Base-by-base conservation (phyloP, 345 rosid species). In the Gossypium australe region DNA sequence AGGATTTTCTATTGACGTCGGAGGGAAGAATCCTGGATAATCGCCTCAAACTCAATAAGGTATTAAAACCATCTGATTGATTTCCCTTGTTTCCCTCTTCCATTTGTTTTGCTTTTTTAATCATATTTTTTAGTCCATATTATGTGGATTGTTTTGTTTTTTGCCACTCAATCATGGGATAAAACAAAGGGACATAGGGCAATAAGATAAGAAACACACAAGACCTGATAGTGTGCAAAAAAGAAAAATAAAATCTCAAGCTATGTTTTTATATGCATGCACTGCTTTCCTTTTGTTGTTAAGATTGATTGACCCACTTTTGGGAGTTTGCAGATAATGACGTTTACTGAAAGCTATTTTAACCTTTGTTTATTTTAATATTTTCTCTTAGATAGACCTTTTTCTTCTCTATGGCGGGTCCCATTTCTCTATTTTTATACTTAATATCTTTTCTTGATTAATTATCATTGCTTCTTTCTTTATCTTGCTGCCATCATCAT, bases 21-120 rank as follows among this genome's bases (percentile, higher is more conserved):
- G 91, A 90, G 72, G 96, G 93, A 57, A 81, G 89, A 79, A 87
- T 95, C 76, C 57, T 88, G 80, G 99, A 95, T 85, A 71, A 38
- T 59, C 98, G 99, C 69, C 93, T 95, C 82, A 79, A 91, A 82
- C 86, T 95, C 74, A 93, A 89, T 73, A 87, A 93, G 99, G 99
- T 93, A 80, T 57, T 67, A 24, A 24, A 62, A 16, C 44, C 25
- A 59, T 44, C 44, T 60, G 20, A 25, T 47, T 74, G 12, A 34
- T 57, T 43, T 25, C 44, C 69, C 47, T 17, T 49, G 11, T 13
- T 71, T 55, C 60, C 4, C 47, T 29, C 65, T 53, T 63, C 67
- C 41, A n/a, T 38, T 59, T 57, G 18, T 3, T 72, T 55, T 18
- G 17, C 3, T 59, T 70, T 27, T 68, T 29, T 34, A 61, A 55